Conservation (phyloP, 345 rosid genomes). For the Rhodomyrtus tomentosa region DNA sequence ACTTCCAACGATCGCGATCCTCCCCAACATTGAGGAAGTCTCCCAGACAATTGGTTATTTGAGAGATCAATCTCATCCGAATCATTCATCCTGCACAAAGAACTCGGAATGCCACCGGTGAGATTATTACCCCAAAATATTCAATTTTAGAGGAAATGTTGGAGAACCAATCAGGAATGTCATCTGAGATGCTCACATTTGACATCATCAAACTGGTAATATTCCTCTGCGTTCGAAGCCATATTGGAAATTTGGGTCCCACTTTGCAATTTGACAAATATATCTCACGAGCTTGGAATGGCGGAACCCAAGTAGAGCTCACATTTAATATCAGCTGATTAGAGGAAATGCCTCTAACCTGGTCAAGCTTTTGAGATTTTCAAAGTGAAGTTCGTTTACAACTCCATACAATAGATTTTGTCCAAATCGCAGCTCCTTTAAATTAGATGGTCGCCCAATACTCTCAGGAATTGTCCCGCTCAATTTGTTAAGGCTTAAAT, state of each 20-base stretch:
- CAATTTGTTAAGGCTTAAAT: not conserved
- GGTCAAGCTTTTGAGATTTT: conserved; percentile 5
- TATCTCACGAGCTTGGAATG: not conserved
- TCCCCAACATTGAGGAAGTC: not conserved
- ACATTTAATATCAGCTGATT: not conserved
- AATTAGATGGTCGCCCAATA: not conserved
- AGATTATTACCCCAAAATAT: not conserved
- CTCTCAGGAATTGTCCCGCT: not conserved
- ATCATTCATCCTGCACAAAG: not conserved
- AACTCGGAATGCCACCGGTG: not conserved
- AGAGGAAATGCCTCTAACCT: not conserved
- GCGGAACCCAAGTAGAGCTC: not conserved
- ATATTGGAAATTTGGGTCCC: not conserved
- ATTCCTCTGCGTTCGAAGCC: not conserved
- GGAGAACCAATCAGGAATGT: not conserved
- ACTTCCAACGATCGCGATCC: fast-evolving
- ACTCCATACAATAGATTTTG: fast-evolving
- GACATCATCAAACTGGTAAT: not conserved
- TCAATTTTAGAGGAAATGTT: not conserved
- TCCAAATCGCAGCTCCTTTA: fast-evolving
- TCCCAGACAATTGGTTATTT: no score
- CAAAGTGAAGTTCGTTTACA: not conserved
- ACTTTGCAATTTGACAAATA: not conserved
- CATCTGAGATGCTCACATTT: not conserved
- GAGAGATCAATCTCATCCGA: not conserved